Evolutionary conservation across 495 filamentous ascomycete genomes (phyloP).

Genomic region (Pseudevernia furfuracea): DNA sequence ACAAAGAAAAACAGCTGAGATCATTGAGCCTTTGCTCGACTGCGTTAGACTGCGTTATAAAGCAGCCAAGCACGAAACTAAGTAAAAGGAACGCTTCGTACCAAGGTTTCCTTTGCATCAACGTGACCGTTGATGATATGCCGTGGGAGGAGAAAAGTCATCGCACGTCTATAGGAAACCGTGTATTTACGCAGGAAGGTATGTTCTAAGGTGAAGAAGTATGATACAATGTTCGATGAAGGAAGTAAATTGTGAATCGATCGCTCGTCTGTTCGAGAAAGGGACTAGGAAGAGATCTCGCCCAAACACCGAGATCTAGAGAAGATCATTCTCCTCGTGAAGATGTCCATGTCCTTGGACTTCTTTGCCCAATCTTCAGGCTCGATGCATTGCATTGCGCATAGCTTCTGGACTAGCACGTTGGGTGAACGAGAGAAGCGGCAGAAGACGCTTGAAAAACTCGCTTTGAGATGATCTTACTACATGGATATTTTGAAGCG

Average conservation of each 20-base stretch:
- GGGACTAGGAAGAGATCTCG: not conserved
- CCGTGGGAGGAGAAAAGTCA: conserved; percentile 2
- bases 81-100: not conserved
- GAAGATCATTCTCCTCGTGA: not conserved
- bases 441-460: not conserved
- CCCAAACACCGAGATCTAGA: not conserved
- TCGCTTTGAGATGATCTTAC: not conserved
- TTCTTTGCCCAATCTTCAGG: not conserved
- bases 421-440: not conserved
- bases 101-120: not conserved
- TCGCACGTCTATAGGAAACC: not conserved
- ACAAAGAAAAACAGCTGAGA: not conserved
- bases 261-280: not conserved
- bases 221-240: not conserved
- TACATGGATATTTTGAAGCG: not conserved
- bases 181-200: no score
- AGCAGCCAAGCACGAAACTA: not conserved
- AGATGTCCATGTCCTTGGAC: not conserved
- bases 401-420: not conserved
- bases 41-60: not conserved
- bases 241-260: not conserved
- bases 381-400: not conserved
- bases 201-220: not conserved
- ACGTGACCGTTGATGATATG: conserved; percentile 4
- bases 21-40: not conserved